These are phyloP conservation scores for Solanum pinnatisectum DNA, from an alignment of 257 asterid species.

Conservation along the genomic window DNA sequence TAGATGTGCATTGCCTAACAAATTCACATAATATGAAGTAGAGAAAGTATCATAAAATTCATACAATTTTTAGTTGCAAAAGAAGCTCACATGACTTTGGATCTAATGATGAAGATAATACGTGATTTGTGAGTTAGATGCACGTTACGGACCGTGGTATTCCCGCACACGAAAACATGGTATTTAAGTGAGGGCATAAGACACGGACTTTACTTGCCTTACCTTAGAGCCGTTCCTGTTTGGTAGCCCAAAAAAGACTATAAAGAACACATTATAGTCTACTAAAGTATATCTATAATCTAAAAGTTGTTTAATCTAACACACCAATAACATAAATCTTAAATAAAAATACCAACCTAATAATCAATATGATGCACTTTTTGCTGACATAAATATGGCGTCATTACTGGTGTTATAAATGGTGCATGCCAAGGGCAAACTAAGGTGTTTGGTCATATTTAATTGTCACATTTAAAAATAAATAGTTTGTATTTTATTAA, in stretches of 20 bases:
- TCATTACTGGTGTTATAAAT: constrained; percentile 11
- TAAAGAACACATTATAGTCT: background rate
- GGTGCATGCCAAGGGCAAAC: background rate
- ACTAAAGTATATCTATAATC: background rate
- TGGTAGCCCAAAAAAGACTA: background rate
- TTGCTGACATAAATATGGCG: constrained; percentile 40
- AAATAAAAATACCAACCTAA: background rate
- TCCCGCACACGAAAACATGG: background rate
- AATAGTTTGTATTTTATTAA: background rate
- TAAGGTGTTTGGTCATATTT: background rate
- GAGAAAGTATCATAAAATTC: background rate
- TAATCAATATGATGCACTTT: background rate
- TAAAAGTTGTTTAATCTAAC: background rate
- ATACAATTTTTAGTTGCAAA: background rate
- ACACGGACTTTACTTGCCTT: background rate
- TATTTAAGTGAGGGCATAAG: background rate
- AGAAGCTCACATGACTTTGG: background rate
- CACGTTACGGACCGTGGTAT: background rate
- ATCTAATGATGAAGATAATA: background rate
- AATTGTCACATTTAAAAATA: background rate
- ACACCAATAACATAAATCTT: background rate
- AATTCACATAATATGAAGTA: too few relatives aligned
- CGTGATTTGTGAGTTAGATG: background rate
- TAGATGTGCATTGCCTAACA: too few relatives aligned
- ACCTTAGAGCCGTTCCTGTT: background rate